These are phyloP conservation scores for Forsythia viridissima DNA, from an alignment of 257 asterid genomes.

Conservation along the genomic window DNA sequence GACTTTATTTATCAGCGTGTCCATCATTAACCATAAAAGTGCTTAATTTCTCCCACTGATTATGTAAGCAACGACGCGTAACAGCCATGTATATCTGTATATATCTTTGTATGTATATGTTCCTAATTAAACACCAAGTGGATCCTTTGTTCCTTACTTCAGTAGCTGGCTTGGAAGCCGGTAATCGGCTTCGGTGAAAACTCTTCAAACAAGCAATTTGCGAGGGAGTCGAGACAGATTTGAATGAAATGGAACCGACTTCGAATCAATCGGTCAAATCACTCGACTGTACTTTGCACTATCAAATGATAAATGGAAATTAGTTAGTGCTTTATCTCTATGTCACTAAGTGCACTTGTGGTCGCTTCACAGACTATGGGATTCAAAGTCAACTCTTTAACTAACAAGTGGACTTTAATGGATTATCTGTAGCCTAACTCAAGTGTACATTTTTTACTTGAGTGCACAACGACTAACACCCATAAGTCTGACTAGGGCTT, in stretches of 20 bases:
- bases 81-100: neutral
- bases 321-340: neutral
- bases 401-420: constrained; percentile 1
- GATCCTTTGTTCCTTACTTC: too few relatives aligned
- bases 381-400: neutral
- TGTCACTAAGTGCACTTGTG: neutral
- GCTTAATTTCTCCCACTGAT: neutral
- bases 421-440: neutral
- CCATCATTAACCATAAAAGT: neutral
- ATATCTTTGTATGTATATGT: neutral
- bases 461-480: neutral
- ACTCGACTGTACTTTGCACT: neutral
- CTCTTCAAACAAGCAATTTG: too few relatives aligned
- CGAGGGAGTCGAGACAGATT: too few relatives aligned
- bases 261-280: too few relatives aligned
- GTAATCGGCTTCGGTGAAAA: too few relatives aligned
- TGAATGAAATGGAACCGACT: too few relatives aligned
- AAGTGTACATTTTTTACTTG: neutral
- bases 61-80: neutral
- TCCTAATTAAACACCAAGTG: neutral
- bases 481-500: neutral
- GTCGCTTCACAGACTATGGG: constrained; percentile 2
- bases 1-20: neutral
- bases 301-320: neutral
- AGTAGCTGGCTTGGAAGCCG: too few relatives aligned